Percentiles rank a stretch among this genome's conserved stretches.
Conservation (phyloP, 768 basidiomycete species). For the Boletus sensibilis region DNA sequence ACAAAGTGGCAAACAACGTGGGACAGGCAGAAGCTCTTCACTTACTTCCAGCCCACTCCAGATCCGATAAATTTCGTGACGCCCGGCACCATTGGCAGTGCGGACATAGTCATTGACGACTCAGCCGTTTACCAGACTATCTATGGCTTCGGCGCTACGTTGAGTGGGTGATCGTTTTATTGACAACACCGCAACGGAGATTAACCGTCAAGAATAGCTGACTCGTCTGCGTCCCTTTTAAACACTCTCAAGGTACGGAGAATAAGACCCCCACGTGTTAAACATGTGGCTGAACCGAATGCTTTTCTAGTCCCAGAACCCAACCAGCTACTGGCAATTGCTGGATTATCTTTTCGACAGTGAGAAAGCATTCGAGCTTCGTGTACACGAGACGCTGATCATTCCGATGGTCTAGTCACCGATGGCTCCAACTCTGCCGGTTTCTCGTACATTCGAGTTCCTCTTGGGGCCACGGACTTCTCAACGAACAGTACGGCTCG, state of each 20-base stretch:
- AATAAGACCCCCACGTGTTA: not conserved
- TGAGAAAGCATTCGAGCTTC: slow-evolving; percentile 1
- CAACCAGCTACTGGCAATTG: slow-evolving; percentile 56
- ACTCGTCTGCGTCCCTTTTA: slow-evolving; percentile 63
- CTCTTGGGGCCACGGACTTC: slow-evolving; percentile 75
- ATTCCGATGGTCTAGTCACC: slow-evolving; percentile 36
- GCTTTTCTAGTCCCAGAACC: slow-evolving; percentile 44
- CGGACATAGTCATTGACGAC: slow-evolving; percentile 64
- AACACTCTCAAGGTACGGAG: slow-evolving; percentile 60
- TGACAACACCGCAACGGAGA: not conserved
- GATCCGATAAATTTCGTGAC: slow-evolving; percentile 33
- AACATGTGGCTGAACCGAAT: slow-evolving; percentile 3
- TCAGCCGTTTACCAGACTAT: slow-evolving; percentile 56
- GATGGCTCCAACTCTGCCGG: slow-evolving; percentile 65
- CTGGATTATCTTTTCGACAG: slow-evolving; percentile 57
- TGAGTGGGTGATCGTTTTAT: slow-evolving; percentile 45
- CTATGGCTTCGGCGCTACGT: slow-evolving; percentile 62
- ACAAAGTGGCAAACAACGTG: slow-evolving; percentile 56
- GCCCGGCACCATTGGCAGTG: slow-evolving; percentile 54
- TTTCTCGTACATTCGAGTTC: slow-evolving; percentile 64
- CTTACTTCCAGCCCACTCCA: slow-evolving; percentile 30
- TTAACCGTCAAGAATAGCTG: slow-evolving; percentile 43
- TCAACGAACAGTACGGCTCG: slow-evolving; percentile 50
- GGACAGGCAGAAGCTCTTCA: slow-evolving; percentile 32
- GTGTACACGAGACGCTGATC: not conserved